Evolutionary conservation across 345 rosid species (phyloP).

Genomic region (Corchorus capsularis): DNA sequence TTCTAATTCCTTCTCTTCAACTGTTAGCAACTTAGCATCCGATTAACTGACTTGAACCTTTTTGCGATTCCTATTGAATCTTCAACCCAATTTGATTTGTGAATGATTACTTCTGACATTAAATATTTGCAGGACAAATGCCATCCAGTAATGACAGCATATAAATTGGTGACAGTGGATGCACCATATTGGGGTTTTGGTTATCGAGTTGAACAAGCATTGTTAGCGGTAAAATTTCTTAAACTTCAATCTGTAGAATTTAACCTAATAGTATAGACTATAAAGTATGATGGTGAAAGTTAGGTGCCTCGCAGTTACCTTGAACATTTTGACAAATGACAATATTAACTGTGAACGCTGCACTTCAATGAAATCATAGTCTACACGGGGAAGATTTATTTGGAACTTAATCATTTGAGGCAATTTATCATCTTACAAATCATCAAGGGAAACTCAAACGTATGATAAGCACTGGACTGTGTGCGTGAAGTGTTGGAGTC

Average conservation of each 20-base stretch:
- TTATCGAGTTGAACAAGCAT: slow-evolving; percentile 69
- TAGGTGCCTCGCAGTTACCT: not conserved
- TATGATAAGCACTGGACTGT: not conserved
- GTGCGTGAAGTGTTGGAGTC: not conserved
- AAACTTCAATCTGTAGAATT: not conserved
- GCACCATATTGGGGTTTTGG: slow-evolving; percentile 85
- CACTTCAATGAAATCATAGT: not conserved
- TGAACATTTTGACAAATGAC: not conserved
- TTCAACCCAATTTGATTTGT: not conserved
- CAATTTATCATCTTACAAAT: not conserved
- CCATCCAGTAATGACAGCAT: slow-evolving; percentile 70
- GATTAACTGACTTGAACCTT: not conserved
- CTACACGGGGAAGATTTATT: not conserved
- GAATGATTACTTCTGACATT: slow-evolving; percentile 2
- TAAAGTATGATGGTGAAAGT: not conserved
- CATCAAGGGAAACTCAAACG: not conserved
- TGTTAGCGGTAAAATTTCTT: slow-evolving; percentile 51
- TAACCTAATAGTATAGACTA: not conserved
- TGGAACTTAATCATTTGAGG: not conserved
- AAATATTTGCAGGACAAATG: slow-evolving; percentile 51
- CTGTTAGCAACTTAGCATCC: too few relatives aligned
- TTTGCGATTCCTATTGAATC: not conserved
- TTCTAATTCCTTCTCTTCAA: not conserved
- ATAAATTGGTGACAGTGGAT: slow-evolving; percentile 64
- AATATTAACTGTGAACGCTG: not conserved